Evolutionary conservation across 441 rosid genomes (phyloP), one percentile per base, ranked within the genome.

Genomic region (California macrophylla): DNA sequence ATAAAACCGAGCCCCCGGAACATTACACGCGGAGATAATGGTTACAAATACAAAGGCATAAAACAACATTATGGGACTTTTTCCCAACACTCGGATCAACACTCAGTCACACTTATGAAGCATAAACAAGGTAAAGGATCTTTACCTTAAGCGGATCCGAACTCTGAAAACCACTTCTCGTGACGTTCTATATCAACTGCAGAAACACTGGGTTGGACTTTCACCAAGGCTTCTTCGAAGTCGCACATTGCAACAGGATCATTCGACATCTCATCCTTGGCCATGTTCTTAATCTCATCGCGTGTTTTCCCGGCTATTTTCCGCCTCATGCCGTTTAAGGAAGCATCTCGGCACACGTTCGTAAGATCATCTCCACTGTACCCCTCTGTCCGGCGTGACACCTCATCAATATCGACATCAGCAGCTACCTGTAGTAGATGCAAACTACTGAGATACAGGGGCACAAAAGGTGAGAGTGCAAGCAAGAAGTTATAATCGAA

Each of bases 281-380:
- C 64, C 99, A 95, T 95, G 83, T 88, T 95, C 86, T 92, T 95
- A n/a, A 95, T 95, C 86, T 95, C 99, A 21, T 95, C 99, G 15
- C 99, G 80, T 0, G 99, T 95, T 90, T 32, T 94, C 34, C 99
- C 99, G 0, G 97, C 98, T 79, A 94, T 94, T 82, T 94, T 94
- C 28, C 98, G 94, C 81, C 99, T 90, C 98, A 94, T 94, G 54
- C 99, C 98, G 64, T 94, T 92, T 81, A 94, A 82, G 62, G 99
- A 94, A 68, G 99, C 99, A 69, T 94, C 99, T 12, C 98, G 86
- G 67, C 99, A 94, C 66, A 94, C 96, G 50, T 92, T 94, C 1
- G 99, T 92, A 67, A 94, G 94, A 85, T 94, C 99, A 40, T 94
- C 98, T 76, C 99, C 99, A 83, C 97, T 94, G 80, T 94, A 92